Evolutionary conservation across 75 land plant species (phyloP).

Genomic region (Gnetum montanum): DNA sequence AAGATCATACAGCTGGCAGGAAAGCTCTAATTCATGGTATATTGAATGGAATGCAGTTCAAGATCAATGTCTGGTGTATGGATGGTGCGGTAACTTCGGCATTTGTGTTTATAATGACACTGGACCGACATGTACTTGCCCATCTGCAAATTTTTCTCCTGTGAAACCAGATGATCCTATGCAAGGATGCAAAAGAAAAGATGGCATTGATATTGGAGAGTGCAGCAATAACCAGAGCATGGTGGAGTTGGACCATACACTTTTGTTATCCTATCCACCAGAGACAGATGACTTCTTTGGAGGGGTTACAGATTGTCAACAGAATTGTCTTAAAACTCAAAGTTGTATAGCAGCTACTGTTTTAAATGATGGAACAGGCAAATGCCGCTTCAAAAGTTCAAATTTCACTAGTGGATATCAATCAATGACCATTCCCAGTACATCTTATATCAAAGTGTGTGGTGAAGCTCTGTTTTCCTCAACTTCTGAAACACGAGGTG

Average conservation of each 20-base stretch:
- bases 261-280: conserved; percentile 38
- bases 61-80: conserved; percentile 65
- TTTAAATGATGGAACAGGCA: conserved; percentile 51
- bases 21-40: conserved; percentile 11
- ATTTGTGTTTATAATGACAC: conserved; percentile 55
- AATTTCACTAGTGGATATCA: conserved; percentile 43
- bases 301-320: conserved; percentile 25
- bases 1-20: conserved; percentile 33
- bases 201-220: conserved; percentile 14
- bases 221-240: conserved; percentile 31
- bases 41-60: conserved; percentile 52
- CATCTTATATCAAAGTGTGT: conserved; percentile 63
- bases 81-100: conserved; percentile 65
- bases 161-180: conserved; percentile 21
- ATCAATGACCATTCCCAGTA: conserved; percentile 39
- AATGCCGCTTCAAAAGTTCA: conserved; percentile 31
- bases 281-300: conserved; percentile 18
- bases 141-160: conserved; percentile 29
- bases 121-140: conserved; percentile 41
- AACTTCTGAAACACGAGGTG: background rate
- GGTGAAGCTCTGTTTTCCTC: conserved; percentile 20
- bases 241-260: conserved; percentile 30
- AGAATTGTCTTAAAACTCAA: conserved; percentile 29
- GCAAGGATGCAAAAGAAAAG: conserved; percentile 43
- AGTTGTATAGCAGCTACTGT: conserved; percentile 53